Base-by-base conservation (phyloP, 169 alveolate species). In the Plasmodium vinckei region DNA sequence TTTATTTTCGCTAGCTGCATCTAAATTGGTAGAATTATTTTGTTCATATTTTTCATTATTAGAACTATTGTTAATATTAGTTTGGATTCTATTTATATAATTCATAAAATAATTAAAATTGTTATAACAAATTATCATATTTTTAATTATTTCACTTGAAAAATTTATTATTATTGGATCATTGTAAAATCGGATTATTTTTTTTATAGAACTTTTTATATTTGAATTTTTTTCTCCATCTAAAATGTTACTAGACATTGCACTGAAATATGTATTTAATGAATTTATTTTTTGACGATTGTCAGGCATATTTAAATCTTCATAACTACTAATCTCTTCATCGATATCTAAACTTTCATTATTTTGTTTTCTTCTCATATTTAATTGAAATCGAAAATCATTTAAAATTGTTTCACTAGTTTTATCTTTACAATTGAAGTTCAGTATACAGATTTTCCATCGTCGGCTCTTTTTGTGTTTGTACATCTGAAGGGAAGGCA, bases 121-220 rank as follows among this genome's bases (percentile, higher is more conserved):
- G 12, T 56, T 77, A 3, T 64, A 57, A 54, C 51, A 77, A 19
- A 77, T 33, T 19, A 77, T 27, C 6, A 42, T 12, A 44, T 77
- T 77, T 9, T 77, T 77, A 12, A 77, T 51, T 25, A 77, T 77
- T 3, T 77, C 77, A 2, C 39, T 53, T 19, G 88, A 77, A 9
- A 77, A 21, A 51, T 77, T 77, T 51, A 77, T 15, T 42, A 77
- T 77, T 51, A 77, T 44, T 1, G 75, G 88, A 15, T 77, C 88
- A 23, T 65, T 63, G 25, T 47, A 47, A 17, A 77, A 64, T 12
- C 88, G 63, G 9, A 77, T 64, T 19, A 77, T 77, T 17, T 46
- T 56, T 42, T 51, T 61, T 77, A 56, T 33, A 39, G n/a, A 42
- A 9, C 0, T 51, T 51, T 25, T 64, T 1, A 19, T 27, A 12